phyloP scores from a whole-genome alignment of 495 filamentous ascomycete genomes.

The Hapsidospora chrysogenum region DNA sequence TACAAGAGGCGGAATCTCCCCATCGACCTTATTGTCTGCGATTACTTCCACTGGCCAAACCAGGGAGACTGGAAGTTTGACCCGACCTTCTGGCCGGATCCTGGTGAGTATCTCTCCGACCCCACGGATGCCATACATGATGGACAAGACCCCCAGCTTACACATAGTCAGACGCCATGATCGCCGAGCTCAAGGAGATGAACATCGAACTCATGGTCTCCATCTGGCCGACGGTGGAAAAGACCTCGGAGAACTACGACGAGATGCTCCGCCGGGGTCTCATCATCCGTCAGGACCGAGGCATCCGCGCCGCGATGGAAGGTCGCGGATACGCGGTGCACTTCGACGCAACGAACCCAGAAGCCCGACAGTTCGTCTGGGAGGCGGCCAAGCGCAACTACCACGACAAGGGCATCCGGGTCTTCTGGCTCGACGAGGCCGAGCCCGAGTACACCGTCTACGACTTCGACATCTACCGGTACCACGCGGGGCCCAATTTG shows the following conservation, averaged over 20 bases:
- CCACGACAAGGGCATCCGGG: slow-evolving; percentile 35
- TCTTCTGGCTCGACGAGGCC: slow-evolving; percentile 47
- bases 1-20: slow-evolving; percentile 32
- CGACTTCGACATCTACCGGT: slow-evolving; percentile 42
- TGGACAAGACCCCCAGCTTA: too few relatives aligned
- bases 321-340: slow-evolving; percentile 35
- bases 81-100: slow-evolving; percentile 37
- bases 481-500: slow-evolving; percentile 33
- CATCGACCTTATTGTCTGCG: slow-evolving; percentile 39
- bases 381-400: slow-evolving; percentile 35
- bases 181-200: slow-evolving; percentile 32
- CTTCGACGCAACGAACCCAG: slow-evolving; percentile 39
- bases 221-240: slow-evolving; percentile 40
- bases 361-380: slow-evolving; percentile 35
- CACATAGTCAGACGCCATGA: too few relatives aligned
- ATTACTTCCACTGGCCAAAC: slow-evolving; percentile 45
- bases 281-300: slow-evolving; percentile 36
- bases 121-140: too few relatives aligned
- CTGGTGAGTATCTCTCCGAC: too few relatives aligned
- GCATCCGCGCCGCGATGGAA: slow-evolving; percentile 33
- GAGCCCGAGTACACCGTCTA: slow-evolving; percentile 42
- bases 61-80: slow-evolving; percentile 45
- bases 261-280: slow-evolving; percentile 37
- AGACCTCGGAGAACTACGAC: slow-evolving; percentile 28
- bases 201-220: slow-evolving; percentile 43